phyloP scores from a whole-genome alignment of 140 eudicot genomes.

The Anethum foeniculum region DNA sequence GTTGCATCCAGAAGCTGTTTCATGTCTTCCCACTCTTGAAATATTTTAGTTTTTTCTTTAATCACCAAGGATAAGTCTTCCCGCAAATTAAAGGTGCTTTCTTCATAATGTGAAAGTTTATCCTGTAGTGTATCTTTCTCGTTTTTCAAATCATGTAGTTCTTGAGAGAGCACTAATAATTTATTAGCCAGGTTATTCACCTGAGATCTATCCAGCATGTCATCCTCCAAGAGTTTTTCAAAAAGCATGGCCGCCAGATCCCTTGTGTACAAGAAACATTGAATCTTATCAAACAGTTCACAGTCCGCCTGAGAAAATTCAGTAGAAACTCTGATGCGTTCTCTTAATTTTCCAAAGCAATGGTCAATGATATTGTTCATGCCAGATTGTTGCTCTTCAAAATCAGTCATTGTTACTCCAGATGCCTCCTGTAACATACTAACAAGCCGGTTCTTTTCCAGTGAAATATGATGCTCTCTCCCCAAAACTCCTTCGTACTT shows the following conservation, averaged over 20 bases:
- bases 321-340: conserved; percentile 19
- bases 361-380: conserved; percentile 20
- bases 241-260: conserved; percentile 46
- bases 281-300: conserved; percentile 47
- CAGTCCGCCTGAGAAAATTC: conserved; percentile 24
- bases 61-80: conserved; percentile 92
- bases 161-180: conserved; percentile 39
- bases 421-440: conserved; percentile 40
- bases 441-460: conserved; percentile 48
- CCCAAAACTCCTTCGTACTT: conserved; percentile 32
- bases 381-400: conserved; percentile 22
- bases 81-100: conserved; percentile 48
- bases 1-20: conserved; percentile 36
- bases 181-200: conserved; percentile 35
- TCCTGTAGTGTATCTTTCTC: conserved; percentile 43
- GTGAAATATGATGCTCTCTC: conserved; percentile 22
- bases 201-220: conserved; percentile 28
- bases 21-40: conserved; percentile 77
- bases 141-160: conserved; percentile 36
- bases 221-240: conserved; percentile 46
- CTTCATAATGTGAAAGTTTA: conserved; percentile 61
- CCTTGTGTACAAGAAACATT: conserved; percentile 42
- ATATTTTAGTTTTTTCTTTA: conserved; percentile 80
- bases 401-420: conserved; percentile 30
- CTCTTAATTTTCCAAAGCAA: conserved; percentile 38